Conservation (phyloP, 179 eudicot genomes). For the Spergularia azorica region DNA sequence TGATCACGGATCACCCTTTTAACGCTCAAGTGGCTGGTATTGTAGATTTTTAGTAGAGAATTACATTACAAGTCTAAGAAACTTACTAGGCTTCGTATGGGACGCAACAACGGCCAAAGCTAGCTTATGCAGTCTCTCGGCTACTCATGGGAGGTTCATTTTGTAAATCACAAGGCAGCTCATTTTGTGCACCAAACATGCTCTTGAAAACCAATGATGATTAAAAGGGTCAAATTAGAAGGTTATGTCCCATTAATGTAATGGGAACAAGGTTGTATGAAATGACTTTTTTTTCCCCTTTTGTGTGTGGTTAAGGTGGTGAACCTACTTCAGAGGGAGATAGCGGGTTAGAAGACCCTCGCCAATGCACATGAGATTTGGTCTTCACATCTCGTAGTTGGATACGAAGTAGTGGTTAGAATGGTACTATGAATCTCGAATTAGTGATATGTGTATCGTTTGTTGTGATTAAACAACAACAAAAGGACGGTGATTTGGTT, state of each 20-base stretch:
- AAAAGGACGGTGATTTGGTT: too few species aligned
- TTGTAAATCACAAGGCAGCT: background rate
- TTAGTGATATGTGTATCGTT: too few species aligned
- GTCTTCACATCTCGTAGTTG: too few species aligned
- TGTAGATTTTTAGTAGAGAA: background rate
- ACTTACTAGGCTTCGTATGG: conserved; percentile 7
- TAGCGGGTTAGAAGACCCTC: too few species aligned
- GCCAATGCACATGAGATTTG: too few species aligned
- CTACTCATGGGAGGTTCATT: background rate
- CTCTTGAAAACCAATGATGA: background rate
- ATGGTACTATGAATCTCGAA: too few species aligned
- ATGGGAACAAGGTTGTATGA: background rate
- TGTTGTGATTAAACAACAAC: too few species aligned
- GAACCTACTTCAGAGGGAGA: too few species aligned
- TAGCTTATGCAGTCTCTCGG: background rate
- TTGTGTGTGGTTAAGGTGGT: too few species aligned
- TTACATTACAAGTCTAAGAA: background rate
- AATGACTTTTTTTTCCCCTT: too few species aligned
- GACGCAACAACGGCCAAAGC: background rate
- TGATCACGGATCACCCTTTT: background rate
- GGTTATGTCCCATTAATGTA: background rate
- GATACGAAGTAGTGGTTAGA: too few species aligned
- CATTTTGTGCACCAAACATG: background rate
- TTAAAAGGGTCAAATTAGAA: too few species aligned
- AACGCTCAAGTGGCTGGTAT: background rate